Percentiles rank a stretch among this genome's conserved stretches.
These are phyloP conservation scores for Penicillium janthinellum DNA, from an alignment of 2,329 filamentous ascomycete genomes.

Conservation along the genomic window DNA sequence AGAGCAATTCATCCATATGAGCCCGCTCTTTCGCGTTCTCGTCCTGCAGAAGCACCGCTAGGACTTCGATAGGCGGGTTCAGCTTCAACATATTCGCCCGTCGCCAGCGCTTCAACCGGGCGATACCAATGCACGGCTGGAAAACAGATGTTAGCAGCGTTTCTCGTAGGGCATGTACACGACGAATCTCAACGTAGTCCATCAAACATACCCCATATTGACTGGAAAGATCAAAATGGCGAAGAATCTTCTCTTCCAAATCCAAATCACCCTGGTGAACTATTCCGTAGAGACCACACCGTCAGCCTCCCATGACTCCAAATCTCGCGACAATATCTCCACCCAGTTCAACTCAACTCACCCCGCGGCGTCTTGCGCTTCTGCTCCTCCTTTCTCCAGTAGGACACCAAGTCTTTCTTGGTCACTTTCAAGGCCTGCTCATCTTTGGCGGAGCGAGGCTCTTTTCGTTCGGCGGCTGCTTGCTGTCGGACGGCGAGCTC, in stretches of 20 bases:
- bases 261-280: conserved; percentile 77
- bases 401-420: conserved; percentile 69
- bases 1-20: conserved; percentile 55
- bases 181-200: background rate
- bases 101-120: conserved; percentile 81
- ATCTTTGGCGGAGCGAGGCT: conserved; percentile 39
- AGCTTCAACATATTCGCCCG: conserved; percentile 80
- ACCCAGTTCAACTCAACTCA: conserved; percentile 26
- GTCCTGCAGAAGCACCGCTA: conserved; percentile 76
- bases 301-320: background rate
- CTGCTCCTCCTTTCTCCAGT: conserved; percentile 75
- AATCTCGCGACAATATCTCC: background rate
- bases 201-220: conserved; percentile 78
- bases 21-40: conserved; percentile 61
- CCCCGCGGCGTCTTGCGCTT: conserved; percentile 65
- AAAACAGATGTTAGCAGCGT: conserved; percentile 3
- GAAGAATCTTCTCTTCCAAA: conserved; percentile 78
- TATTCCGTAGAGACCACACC: conserved; percentile 16
- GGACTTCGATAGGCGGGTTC: conserved; percentile 85
- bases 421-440: conserved; percentile 63
- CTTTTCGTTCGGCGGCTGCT: conserved; percentile 47
- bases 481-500: conserved; percentile 49
- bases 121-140: conserved; percentile 85
- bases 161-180: too few species aligned
- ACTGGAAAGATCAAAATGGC: conserved; percentile 88